Conservation (phyloP, 345 rosid species). For the Eucalyptus microcorys region DNA sequence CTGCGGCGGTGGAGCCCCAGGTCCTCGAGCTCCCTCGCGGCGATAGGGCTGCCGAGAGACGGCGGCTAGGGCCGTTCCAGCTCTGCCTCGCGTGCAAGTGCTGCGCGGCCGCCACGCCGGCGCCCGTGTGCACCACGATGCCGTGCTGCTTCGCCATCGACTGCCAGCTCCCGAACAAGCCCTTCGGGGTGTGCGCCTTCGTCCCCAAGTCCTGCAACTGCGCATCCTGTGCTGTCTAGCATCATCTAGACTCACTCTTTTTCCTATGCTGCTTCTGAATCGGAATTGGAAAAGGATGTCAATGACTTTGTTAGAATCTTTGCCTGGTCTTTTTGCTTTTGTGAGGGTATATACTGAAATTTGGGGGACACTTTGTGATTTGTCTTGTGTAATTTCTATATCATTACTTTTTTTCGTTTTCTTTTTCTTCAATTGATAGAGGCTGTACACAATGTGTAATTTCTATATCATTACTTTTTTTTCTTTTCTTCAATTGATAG, state of each 20-base stretch:
- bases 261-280: background rate
- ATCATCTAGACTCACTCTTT: background rate
- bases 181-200: constrained; percentile 70
- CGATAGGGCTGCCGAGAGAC: background rate
- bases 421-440: background rate
- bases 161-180: constrained; percentile 67
- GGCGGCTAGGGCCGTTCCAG: constrained; percentile 35
- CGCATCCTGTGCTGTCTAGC: constrained; percentile 17
- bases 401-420: background rate
- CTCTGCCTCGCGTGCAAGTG: constrained; percentile 60
- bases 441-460: background rate
- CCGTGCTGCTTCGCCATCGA: constrained; percentile 67
- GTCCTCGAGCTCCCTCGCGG: background rate
- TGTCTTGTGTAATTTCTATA: background rate
- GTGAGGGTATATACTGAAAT: background rate
- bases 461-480: background rate
- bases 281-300: background rate
- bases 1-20: background rate
- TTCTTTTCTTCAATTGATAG: background rate
- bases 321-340: background rate
- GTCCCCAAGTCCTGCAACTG: constrained; percentile 65
- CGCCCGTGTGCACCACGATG: constrained; percentile 34
- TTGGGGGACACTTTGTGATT: background rate
- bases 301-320: background rate
- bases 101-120: constrained; percentile 13